These are phyloP conservation scores for Amaranthus cruentus DNA, from an alignment of 148 eudicot genomes.

Conservation along the genomic window DNA sequence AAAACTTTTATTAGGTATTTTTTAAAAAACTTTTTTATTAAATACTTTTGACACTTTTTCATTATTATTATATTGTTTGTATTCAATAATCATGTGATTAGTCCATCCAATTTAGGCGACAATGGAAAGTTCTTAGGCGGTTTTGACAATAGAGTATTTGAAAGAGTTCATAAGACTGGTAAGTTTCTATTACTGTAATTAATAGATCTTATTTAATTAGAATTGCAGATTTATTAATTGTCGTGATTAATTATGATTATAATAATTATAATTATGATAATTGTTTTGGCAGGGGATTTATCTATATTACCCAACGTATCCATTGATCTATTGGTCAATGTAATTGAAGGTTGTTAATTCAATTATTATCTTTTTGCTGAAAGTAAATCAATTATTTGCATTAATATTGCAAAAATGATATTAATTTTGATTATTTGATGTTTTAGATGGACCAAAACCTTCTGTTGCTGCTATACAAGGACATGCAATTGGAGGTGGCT, in stretches of 20 bases:
- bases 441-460: conserved; percentile 74
- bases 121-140: conserved; percentile 85
- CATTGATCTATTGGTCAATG: conserved; percentile 57
- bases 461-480: conserved; percentile 87
- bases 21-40: too few relatives aligned
- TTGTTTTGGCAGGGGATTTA: conserved; percentile 57
- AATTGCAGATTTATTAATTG: too few relatives aligned
- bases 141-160: conserved; percentile 76
- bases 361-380: neutral
- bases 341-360: conserved; percentile 58
- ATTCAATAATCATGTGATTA: too few relatives aligned
- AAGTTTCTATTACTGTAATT: neutral
- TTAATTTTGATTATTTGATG: neutral
- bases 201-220: too few relatives aligned
- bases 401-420: neutral
- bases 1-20: too few relatives aligned
- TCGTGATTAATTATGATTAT: neutral
- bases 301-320: conserved; percentile 62
- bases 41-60: too few relatives aligned
- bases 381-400: neutral
- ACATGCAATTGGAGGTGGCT: conserved; percentile 93
- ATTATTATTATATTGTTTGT: too few relatives aligned
- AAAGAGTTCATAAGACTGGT: conserved; percentile 77
- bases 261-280: conserved; percentile 10
- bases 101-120: conserved; percentile 35